Conservation (phyloP, 2,329 filamentous ascomycete species). For the Aspergillus puulaauensis region DNA sequence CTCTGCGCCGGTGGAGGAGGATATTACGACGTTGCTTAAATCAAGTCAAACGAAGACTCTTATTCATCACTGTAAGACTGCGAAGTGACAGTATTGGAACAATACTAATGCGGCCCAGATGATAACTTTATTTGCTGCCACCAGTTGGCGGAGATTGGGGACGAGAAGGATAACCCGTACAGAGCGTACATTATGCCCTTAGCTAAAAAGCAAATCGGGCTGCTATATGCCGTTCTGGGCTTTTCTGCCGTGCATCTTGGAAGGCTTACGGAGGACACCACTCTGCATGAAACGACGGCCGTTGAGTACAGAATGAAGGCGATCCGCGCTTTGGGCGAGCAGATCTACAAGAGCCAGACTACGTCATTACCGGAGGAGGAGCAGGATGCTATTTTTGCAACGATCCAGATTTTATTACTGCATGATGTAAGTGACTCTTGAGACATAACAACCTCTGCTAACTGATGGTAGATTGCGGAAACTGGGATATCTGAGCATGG, state of each 20-base stretch:
- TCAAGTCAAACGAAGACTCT: conserved; percentile 17
- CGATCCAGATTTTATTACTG: conserved; percentile 30
- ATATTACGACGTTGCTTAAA: conserved; percentile 3
- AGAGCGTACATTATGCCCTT: conserved; percentile 29
- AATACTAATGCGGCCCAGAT: conserved; percentile 14
- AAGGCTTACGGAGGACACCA: conserved; percentile 17
- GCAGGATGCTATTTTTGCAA: conserved; percentile 30
- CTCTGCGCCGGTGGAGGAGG: neutral
- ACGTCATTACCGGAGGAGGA: conserved; percentile 23
- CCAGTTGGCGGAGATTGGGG: conserved; percentile 27
- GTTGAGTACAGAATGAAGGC: conserved; percentile 31
- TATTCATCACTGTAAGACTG: conserved; percentile 23
- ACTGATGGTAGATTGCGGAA: conserved; percentile 27
- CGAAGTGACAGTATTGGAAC: too few species aligned
- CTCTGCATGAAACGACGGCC: conserved; percentile 24
- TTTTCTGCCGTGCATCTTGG: conserved; percentile 31
- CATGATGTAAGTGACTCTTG: conserved; percentile 26
- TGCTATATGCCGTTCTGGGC: conserved; percentile 29
- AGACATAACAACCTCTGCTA: neutral
- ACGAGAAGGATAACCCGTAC: conserved; percentile 27
- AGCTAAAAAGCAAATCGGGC: conserved; percentile 27
- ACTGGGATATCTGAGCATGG: conserved; percentile 32
- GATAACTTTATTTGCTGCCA: conserved; percentile 29
- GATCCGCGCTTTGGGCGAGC: conserved; percentile 26
- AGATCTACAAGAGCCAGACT: conserved; percentile 27